Conservation (phyloP, 345 rosid species). For the Streptanthus diversifolius region DNA sequence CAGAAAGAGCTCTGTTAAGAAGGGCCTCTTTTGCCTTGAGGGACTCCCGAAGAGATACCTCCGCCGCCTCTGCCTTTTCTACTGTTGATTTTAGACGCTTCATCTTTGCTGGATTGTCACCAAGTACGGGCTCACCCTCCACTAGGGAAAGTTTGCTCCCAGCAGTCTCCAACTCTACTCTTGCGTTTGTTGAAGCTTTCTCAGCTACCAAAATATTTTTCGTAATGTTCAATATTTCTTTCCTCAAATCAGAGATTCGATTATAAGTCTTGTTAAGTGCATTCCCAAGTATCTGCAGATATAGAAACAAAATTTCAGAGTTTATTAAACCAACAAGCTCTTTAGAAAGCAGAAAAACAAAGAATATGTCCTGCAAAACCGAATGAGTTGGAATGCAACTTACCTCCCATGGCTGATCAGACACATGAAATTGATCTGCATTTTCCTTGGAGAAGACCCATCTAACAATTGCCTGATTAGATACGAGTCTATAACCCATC, state of each 20-base stretch:
- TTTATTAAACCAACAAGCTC: background rate
- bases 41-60: constrained; percentile 54
- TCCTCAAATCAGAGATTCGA: constrained; percentile 86
- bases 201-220: constrained; percentile 61
- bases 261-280: constrained; percentile 87
- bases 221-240: constrained; percentile 68
- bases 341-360: background rate
- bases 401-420: constrained; percentile 98
- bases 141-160: constrained; percentile 79
- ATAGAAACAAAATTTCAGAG: background rate
- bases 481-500: constrained; percentile 97
- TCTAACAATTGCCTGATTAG: constrained; percentile 87
- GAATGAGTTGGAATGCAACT: background rate
- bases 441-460: constrained; percentile 90
- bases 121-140: constrained; percentile 90
- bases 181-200: constrained; percentile 65
- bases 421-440: constrained; percentile 71
- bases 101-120: constrained; percentile 80
- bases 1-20: constrained; percentile 72
- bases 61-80: constrained; percentile 66
- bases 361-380: background rate
- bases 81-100: constrained; percentile 67
- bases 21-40: constrained; percentile 89
- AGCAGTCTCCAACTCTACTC: constrained; percentile 68
- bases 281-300: constrained; percentile 76